Percentiles rank a stretch among this genome's conserved stretches.
Evolutionary conservation across 352 stramenopile species (phyloP).

Genomic region (Phytophthora sp.): DNA sequence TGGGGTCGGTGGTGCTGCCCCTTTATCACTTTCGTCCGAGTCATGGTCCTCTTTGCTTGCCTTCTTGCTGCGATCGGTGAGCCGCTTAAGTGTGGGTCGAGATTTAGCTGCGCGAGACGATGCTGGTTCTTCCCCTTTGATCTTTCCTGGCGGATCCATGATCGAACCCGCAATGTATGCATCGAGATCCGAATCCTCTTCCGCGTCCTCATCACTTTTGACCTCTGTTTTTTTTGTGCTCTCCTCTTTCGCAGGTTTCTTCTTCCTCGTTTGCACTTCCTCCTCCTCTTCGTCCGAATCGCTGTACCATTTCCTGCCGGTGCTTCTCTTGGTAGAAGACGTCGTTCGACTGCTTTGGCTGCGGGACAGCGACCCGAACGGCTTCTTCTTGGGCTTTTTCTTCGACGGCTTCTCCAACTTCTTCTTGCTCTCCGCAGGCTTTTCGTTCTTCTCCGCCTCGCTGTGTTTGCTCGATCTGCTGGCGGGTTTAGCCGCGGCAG

Average conservation of each 20-base stretch:
- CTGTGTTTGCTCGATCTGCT: conserved; percentile 9
- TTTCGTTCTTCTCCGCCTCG: neutral
- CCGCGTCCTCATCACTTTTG: conserved; percentile 15
- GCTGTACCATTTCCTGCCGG: conserved; percentile 57
- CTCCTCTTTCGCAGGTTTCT: conserved; percentile 11
- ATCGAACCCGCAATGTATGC: conserved; percentile 32
- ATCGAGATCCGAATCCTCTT: conserved; percentile 32
- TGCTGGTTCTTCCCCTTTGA: neutral
- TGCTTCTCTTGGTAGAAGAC: conserved; percentile 29
- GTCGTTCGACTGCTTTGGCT: conserved; percentile 22
- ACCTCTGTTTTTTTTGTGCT: too few species aligned
- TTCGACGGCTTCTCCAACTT: conserved; percentile 1
- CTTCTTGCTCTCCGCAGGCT: conserved; percentile 1
- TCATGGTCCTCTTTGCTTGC: neutral
- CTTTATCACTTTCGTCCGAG: conserved; percentile 9
- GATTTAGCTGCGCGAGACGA: conserved; percentile 17
- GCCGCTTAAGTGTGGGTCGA: conserved; percentile 23
- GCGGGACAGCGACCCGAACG: conserved; percentile 7
- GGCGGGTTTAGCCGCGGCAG: neutral
- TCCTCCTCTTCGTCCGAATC: conserved; percentile 54
- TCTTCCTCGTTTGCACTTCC: conserved; percentile 2
- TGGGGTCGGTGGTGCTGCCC: conserved; percentile 7
- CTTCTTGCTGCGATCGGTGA: conserved; percentile 17
- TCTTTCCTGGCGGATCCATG: conserved; percentile 9
- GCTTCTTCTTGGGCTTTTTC: conserved; percentile 24